Conservation (phyloP, 805 yeast species). For the Ogataea allantospora region DNA sequence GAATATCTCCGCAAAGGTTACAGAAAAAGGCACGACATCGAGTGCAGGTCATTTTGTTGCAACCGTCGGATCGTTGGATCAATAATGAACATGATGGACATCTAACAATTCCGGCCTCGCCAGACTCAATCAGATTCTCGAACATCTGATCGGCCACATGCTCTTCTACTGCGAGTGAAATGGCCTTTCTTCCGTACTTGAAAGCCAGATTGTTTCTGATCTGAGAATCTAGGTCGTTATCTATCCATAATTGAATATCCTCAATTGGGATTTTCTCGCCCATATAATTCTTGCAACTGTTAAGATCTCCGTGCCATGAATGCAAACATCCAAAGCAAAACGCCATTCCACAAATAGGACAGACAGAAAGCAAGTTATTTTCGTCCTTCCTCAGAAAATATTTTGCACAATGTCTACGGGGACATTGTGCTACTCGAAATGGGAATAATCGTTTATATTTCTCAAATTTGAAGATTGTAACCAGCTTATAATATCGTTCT, state of each 20-base stretch:
- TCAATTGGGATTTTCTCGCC: conserved; percentile 36
- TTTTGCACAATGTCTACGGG: conserved; percentile 42
- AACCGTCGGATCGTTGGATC: conserved; percentile 58
- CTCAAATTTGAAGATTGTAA: conserved; percentile 40
- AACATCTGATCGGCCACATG: conserved; percentile 47
- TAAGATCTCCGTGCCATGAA: conserved; percentile 59
- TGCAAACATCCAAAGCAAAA: conserved; percentile 57
- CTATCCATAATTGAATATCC: conserved; percentile 37
- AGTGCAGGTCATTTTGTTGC: conserved; percentile 60
- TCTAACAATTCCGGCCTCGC: conserved; percentile 40
- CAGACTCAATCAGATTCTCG: conserved; percentile 41
- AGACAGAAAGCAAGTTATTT: conserved; percentile 46
- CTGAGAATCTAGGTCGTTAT: conserved; percentile 35
- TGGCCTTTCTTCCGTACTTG: conserved; percentile 44
- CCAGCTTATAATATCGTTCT: conserved; percentile 40
- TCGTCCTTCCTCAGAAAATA: conserved; percentile 48
- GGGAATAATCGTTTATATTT: conserved; percentile 46
- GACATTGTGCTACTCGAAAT: conserved; percentile 49
- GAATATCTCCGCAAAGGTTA: conserved; percentile 48
- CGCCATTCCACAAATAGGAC: conserved; percentile 49
- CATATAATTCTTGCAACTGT: conserved; percentile 41
- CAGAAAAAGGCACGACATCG: conserved; percentile 51
- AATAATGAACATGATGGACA: conserved; percentile 55
- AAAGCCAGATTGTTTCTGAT: conserved; percentile 27
- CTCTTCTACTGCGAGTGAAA: conserved; percentile 43